Percentiles rank a stretch among this genome's conserved stretches.
Evolutionary conservation across 805 yeast genomes (phyloP).

Genomic region (Blastobotrys attinorum): DNA sequence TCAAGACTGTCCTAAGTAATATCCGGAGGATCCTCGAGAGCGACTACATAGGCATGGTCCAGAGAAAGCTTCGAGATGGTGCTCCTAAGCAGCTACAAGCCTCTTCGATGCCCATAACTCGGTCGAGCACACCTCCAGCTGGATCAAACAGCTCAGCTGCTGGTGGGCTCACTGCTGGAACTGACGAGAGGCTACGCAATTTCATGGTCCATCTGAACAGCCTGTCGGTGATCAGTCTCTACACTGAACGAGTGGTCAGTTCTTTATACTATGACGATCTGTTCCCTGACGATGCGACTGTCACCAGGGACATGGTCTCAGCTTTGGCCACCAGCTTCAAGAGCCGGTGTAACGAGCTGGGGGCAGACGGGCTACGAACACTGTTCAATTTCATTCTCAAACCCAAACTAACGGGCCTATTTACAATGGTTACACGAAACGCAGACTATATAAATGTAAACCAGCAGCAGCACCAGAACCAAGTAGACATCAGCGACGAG

Average conservation of each 20-base stretch:
- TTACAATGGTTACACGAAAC: conserved; percentile 33
- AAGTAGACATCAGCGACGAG: conserved; percentile 27
- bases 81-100: conserved; percentile 32
- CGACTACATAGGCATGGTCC: conserved; percentile 53
- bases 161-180: conserved; percentile 21
- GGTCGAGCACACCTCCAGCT: conserved; percentile 11
- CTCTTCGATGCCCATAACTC: conserved; percentile 10
- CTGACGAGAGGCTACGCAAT: conserved; percentile 43
- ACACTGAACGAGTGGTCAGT: conserved; percentile 46
- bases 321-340: conserved; percentile 25
- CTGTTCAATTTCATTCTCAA: conserved; percentile 34
- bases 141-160: neutral
- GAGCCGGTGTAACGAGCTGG: conserved; percentile 31
- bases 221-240: conserved; percentile 52
- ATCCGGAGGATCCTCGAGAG: conserved; percentile 52
- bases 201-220: conserved; percentile 69
- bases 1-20: conserved; percentile 47
- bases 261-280: conserved; percentile 29
- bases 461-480: conserved; percentile 15
- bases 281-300: conserved; percentile 20
- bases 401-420: conserved; percentile 29
- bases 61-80: conserved; percentile 38
- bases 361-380: conserved; percentile 37
- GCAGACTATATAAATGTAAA: conserved; percentile 31
- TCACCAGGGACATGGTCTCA: conserved; percentile 14